Conservation (phyloP, 2,329 filamentous ascomycete species). For the Coniella lustricola region DNA sequence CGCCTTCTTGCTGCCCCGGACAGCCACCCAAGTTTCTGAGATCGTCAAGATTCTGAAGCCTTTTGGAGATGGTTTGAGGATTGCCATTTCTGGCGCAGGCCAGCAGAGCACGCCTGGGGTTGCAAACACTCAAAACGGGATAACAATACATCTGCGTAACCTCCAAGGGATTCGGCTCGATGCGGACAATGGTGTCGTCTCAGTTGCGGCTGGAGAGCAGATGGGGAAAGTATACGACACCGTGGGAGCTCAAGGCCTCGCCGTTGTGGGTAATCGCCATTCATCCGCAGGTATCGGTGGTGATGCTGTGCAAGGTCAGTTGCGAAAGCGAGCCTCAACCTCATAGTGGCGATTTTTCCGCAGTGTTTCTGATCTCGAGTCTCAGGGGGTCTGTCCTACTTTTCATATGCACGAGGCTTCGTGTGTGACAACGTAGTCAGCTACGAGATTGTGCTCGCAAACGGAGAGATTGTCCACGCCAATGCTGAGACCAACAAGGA, state of each 20-base stretch:
- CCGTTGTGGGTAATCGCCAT: constrained; percentile 16
- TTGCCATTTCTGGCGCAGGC: constrained; percentile 15
- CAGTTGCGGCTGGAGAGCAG: constrained; percentile 10
- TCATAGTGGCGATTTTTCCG: no score
- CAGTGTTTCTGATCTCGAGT: no score
- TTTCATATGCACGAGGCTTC: constrained; percentile 14
- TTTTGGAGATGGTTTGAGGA: neutral
- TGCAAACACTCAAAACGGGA: constrained; percentile 13
- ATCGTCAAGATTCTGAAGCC: constrained; percentile 2
- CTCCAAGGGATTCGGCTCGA: constrained; percentile 10
- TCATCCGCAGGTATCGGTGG: constrained; percentile 17
- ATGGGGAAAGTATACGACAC: constrained; percentile 7
- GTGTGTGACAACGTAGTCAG: constrained; percentile 16
- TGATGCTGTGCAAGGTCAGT: constrained; percentile 16
- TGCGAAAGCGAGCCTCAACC: no score
- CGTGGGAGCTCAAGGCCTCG: constrained; percentile 13
- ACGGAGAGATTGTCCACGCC: constrained; percentile 29
- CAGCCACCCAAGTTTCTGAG: neutral
- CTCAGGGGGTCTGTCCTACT: constrained; percentile 15
- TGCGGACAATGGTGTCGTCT: constrained; percentile 1
- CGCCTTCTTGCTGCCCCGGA: neutral
- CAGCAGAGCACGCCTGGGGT: constrained; percentile 10
- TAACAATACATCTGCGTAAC: constrained; percentile 11
- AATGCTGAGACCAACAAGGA: constrained; percentile 25
- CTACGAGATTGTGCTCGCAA: constrained; percentile 19